Evolutionary conservation across 176 grass and related monocot species (phyloP), one percentile per base, ranked within the genome.

Genomic region (Juncus effusus): DNA sequence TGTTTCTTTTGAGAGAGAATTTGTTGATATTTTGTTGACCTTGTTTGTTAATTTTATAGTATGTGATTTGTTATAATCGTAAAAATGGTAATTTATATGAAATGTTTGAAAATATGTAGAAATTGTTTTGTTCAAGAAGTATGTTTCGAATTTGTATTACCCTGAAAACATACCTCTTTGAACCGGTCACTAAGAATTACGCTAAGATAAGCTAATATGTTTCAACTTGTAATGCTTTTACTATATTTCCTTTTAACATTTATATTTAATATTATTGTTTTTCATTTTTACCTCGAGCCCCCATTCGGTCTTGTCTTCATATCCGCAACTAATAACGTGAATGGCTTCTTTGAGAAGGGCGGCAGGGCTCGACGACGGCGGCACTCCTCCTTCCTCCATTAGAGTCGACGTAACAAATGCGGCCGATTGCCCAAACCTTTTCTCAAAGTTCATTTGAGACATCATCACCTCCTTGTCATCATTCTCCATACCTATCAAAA

Each of bases 391-490:
- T 69, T 99, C 95, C 76, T 99, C 95, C 95, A 99, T 99, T 40
- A 99, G 75, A n/a, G 95, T 99, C 12, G 95, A 99, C 7, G 95
- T 99, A 5, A 99, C 89, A 40, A 99, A 99, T 62, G 89, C 86
- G 15, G 95, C 85, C 0, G 95, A 99, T 59, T 94, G 95, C 36
- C 95, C 89, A 52, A 99, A 99, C 44, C 95, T 80, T 83, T 99
- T 99, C 85, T 99, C 95, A 42, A 99, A 99, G 81, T 99, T 99
- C 95, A 99, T 94, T 4, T 99, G 89, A 2, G 95, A 99, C 95
- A 99, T 94, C 53, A 99, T 54, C 70, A 90, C 50, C 85, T 99
- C 95, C 86, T 90, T 90, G 81, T 89, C 89, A 3, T 84, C 65
- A 55, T 74, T 49, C 38, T 90, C 95, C 70, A 85, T 38, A 16